phyloP scores from a whole-genome alignment of 2,329 filamentous ascomycete species.

The Pseudogymnoascus sp. region DNA sequence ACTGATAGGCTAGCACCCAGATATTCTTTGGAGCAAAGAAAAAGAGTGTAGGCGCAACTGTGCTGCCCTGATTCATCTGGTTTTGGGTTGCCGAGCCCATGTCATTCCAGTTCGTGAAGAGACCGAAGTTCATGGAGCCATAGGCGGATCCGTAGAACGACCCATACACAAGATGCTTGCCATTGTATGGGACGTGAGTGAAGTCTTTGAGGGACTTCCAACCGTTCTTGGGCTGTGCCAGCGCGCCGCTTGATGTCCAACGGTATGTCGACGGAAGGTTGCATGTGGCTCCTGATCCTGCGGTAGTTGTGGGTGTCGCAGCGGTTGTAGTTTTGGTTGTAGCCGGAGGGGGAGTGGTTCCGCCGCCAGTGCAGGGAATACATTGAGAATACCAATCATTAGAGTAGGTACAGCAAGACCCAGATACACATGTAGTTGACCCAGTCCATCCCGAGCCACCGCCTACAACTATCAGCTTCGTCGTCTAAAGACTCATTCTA shows the following conservation, averaged over 20 bases:
- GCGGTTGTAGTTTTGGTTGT: background rate
- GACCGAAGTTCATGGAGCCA: slow-evolving; percentile 50
- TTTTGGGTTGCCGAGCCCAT: slow-evolving; percentile 46
- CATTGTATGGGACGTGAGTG: slow-evolving; percentile 45
- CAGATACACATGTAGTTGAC: slow-evolving; percentile 20
- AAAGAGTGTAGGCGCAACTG: slow-evolving; percentile 55
- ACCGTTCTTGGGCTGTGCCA: slow-evolving; percentile 45
- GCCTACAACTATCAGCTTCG: slow-evolving; percentile 11
- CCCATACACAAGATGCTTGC: slow-evolving; percentile 52
- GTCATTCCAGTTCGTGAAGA: slow-evolving; percentile 44
- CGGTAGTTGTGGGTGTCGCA: background rate
- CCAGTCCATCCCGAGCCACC: slow-evolving; percentile 24
- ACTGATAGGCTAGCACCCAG: slow-evolving; percentile 60
- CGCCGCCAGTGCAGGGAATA: slow-evolving; percentile 14
- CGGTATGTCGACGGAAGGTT: slow-evolving; percentile 44
- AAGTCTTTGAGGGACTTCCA: slow-evolving; percentile 57
- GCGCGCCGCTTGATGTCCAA: slow-evolving; percentile 43
- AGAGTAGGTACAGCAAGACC: slow-evolving; percentile 19
- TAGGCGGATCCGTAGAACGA: slow-evolving; percentile 39
- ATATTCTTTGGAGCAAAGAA: slow-evolving; percentile 51
- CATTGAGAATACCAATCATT: slow-evolving; percentile 23
- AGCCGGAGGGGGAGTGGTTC: background rate
- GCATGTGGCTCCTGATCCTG: slow-evolving; percentile 30
- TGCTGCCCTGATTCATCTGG: slow-evolving; percentile 33
- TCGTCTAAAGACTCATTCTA: background rate